Conservation (phyloP, 2,329 filamentous ascomycete species). For the Myriosclerotinia curreyana region DNA sequence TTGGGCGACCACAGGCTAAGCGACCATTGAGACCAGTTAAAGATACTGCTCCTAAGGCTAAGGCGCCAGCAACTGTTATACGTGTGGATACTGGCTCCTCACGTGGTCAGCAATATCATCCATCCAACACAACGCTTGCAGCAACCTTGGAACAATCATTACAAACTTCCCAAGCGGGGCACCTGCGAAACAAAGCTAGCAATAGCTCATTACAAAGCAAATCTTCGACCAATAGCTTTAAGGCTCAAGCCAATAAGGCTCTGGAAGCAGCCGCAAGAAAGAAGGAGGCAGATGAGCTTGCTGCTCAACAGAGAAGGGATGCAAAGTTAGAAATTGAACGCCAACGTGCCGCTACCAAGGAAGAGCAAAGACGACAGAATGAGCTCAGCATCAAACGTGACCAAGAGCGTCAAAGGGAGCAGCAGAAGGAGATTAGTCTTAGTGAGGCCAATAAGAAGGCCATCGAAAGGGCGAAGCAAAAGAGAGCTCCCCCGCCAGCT, state of each 20-base stretch:
- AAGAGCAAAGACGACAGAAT: conserved; percentile 62
- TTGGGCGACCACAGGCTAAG: conserved; percentile 51
- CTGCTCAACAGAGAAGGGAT: conserved; percentile 74
- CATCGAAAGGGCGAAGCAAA: conserved; percentile 64
- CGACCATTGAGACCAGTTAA: conserved; percentile 62
- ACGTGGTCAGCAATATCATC: conserved; percentile 59
- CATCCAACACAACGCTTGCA: conserved; percentile 55
- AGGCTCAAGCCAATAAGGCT: conserved; percentile 66
- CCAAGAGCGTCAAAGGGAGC: conserved; percentile 47
- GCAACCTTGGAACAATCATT: conserved; percentile 58
- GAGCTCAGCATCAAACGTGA: conserved; percentile 60
- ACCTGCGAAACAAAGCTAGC: conserved; percentile 62
- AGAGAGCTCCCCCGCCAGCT: conserved; percentile 59
- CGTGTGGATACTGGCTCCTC: conserved; percentile 67
- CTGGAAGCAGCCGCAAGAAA: conserved; percentile 74
- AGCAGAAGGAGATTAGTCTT: conserved; percentile 46
- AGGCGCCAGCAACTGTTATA: conserved; percentile 67
- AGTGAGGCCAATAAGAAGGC: conserved; percentile 65
- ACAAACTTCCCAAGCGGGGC: conserved; percentile 43
- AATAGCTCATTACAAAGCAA: conserved; percentile 40
- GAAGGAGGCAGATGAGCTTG: conserved; percentile 80
- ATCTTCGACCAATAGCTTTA: conserved; percentile 55
- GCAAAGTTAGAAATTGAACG: conserved; percentile 79
- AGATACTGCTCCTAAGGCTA: conserved; percentile 56
- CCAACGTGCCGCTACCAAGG: conserved; percentile 64